phyloP scores from a whole-genome alignment of 2,329 filamentous ascomycete genomes.

The Cytospora leucostoma region DNA sequence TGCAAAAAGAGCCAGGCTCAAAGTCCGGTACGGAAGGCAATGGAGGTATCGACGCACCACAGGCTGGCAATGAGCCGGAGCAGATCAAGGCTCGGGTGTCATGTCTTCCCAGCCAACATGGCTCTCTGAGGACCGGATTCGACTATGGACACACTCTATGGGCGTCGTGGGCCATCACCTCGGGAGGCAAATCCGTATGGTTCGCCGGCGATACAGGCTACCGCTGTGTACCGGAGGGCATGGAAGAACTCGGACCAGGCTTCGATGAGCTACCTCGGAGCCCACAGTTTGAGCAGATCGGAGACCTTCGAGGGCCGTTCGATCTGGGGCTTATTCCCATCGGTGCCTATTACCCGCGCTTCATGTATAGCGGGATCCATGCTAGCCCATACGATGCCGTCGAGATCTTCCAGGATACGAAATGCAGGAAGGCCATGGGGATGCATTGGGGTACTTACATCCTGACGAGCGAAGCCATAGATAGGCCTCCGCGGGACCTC shows the following conservation, averaged over 20 bases:
- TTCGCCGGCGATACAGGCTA: slow-evolving; percentile 19
- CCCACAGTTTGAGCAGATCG: slow-evolving; percentile 68
- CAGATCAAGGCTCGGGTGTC: neutral
- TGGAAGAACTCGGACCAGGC: slow-evolving; percentile 3
- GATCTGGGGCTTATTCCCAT: slow-evolving; percentile 72
- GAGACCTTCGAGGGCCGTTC: slow-evolving; percentile 64
- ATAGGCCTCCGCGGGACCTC: slow-evolving; percentile 64
- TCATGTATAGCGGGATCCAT: slow-evolving; percentile 65
- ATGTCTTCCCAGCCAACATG: slow-evolving; percentile 7
- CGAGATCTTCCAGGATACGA: slow-evolving; percentile 68
- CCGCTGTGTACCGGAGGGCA: slow-evolving; percentile 12
- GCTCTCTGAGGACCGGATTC: neutral
- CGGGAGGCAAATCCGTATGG: slow-evolving; percentile 2
- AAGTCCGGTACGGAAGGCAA: too few species aligned
- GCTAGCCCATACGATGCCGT: slow-evolving; percentile 68
- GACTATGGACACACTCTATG: slow-evolving; percentile 8
- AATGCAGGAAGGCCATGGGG: slow-evolving; percentile 62
- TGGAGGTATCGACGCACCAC: neutral
- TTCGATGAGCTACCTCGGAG: slow-evolving; percentile 51
- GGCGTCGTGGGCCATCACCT: slow-evolving; percentile 12
- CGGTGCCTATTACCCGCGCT: slow-evolving; percentile 63
- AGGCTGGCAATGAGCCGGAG: neutral
- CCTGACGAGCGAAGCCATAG: slow-evolving; percentile 55
- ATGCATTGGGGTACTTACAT: slow-evolving; percentile 65
- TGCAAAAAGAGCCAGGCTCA: neutral